A percentile compares a stretch with the other conserved stretches of the same genome.
phyloP scores from a whole-genome alignment of 73 alveolate genomes.

The Paraurostyla sp. region DNA sequence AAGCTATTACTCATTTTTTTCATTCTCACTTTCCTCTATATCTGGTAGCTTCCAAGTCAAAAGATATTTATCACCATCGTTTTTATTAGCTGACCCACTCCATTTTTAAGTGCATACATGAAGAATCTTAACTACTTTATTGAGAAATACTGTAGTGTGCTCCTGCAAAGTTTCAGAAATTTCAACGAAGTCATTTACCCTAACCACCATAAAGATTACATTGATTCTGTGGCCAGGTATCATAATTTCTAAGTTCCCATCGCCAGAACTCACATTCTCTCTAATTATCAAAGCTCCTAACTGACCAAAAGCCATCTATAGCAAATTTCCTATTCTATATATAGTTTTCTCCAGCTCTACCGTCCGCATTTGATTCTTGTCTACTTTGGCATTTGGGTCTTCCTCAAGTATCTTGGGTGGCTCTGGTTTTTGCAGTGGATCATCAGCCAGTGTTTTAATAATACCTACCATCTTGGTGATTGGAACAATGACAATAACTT shows the following conservation, averaged over 20 bases:
- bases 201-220: constrained; percentile 70
- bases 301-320: constrained; percentile 79
- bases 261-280: constrained; percentile 73
- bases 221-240: constrained; percentile 79
- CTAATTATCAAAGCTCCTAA: constrained; percentile 77
- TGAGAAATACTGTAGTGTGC: constrained; percentile 72
- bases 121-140: constrained; percentile 74
- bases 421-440: constrained; percentile 73
- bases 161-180: constrained; percentile 72
- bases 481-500: constrained; percentile 81
- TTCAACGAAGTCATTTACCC: constrained; percentile 66
- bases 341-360: constrained; percentile 79
- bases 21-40: constrained; percentile 76
- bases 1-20: constrained; percentile 66
- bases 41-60: constrained; percentile 84
- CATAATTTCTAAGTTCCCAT: constrained; percentile 79
- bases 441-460: constrained; percentile 83
- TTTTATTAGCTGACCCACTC: constrained; percentile 77
- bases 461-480: constrained; percentile 83
- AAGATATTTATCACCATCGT: constrained; percentile 75
- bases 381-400: constrained; percentile 52
- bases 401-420: constrained; percentile 65
- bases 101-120: constrained; percentile 77
- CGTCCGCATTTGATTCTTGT: constrained; percentile 65
- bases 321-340: constrained; percentile 78